Evolutionary conservation across 352 stramenopile genomes (phyloP).

Genomic region (Phytophthora pluvialis): DNA sequence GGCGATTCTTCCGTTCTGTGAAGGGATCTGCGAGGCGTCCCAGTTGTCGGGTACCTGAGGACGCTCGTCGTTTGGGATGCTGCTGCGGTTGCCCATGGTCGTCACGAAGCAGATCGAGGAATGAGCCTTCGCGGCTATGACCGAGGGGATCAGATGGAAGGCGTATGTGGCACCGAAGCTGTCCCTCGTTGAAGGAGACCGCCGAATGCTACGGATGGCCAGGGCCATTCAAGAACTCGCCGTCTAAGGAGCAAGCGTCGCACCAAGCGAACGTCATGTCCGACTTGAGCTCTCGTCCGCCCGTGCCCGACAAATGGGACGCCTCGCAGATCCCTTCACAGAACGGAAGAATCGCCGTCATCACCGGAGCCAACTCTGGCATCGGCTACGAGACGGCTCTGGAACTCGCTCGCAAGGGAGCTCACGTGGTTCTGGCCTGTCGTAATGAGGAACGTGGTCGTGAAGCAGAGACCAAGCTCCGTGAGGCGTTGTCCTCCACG

Average conservation of each 20-base stretch:
- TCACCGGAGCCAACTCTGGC: slow-evolving; percentile 39
- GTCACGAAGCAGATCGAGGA: too few relatives aligned
- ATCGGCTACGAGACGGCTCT: slow-evolving; percentile 28
- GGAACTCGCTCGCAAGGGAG: slow-evolving; percentile 26
- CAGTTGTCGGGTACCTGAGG: slow-evolving; percentile 30
- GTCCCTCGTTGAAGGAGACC: too few relatives aligned
- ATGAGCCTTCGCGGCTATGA: too few relatives aligned
- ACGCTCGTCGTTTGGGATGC: too few relatives aligned
- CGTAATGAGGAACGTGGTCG: slow-evolving; percentile 33
- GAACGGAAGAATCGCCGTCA: slow-evolving; percentile 35
- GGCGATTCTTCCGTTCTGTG: slow-evolving; percentile 29
- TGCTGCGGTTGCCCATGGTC: too few relatives aligned
- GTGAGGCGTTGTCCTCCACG: slow-evolving; percentile 6
- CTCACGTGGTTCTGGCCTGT: slow-evolving; percentile 42
- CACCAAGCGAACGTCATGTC: too few relatives aligned
- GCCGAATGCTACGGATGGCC: too few relatives aligned
- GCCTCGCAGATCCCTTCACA: slow-evolving; percentile 29
- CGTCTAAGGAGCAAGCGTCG: too few relatives aligned
- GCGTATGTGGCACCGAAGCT: too few relatives aligned
- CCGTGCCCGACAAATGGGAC: slow-evolving; percentile 31
- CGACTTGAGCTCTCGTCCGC: too few relatives aligned
- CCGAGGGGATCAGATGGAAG: too few relatives aligned
- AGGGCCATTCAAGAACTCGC: too few relatives aligned
- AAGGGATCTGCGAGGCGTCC: slow-evolving; percentile 34
- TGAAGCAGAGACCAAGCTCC: slow-evolving; percentile 32